Conservation (phyloP, 2,329 filamentous ascomycete species). For the Amauroascus verrucosus region DNA sequence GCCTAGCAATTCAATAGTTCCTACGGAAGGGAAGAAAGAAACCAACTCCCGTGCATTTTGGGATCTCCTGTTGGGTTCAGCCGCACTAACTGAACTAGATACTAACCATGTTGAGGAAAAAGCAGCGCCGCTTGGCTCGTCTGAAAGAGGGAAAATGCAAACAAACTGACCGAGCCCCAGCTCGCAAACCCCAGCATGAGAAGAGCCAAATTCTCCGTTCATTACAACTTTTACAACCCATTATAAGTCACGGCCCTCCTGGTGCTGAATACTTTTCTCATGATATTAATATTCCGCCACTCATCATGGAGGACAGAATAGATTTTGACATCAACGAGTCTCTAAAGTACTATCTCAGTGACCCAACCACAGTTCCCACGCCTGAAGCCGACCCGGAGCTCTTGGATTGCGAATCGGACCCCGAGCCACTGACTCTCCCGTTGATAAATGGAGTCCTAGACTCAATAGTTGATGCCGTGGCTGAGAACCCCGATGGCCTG, state of each 20-base stretch:
- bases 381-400: conserved; percentile 75
- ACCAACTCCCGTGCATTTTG: too few species aligned
- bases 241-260: background rate
- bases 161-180: conserved; percentile 17
- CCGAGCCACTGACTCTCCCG: conserved; percentile 66
- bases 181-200: background rate
- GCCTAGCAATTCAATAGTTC: too few species aligned
- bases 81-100: too few species aligned
- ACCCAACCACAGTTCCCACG: conserved; percentile 71
- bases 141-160: conserved; percentile 26
- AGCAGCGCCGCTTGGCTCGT: conserved; percentile 9
- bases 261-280: background rate
- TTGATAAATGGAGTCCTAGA: conserved; percentile 80
- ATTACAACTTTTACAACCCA: background rate
- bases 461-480: conserved; percentile 82
- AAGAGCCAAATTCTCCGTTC: background rate
- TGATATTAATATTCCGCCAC: background rate
- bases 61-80: too few species aligned
- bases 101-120: conserved; percentile 8
- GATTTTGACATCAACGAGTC: conserved; percentile 94
- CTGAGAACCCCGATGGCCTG: conserved; percentile 83
- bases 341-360: conserved; percentile 92
- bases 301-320: conserved; percentile 50
- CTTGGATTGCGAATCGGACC: conserved; percentile 85
- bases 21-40: too few species aligned